Conservation (phyloP, 192 early-diverging fungal species). For the Backusella psychrophila region DNA sequence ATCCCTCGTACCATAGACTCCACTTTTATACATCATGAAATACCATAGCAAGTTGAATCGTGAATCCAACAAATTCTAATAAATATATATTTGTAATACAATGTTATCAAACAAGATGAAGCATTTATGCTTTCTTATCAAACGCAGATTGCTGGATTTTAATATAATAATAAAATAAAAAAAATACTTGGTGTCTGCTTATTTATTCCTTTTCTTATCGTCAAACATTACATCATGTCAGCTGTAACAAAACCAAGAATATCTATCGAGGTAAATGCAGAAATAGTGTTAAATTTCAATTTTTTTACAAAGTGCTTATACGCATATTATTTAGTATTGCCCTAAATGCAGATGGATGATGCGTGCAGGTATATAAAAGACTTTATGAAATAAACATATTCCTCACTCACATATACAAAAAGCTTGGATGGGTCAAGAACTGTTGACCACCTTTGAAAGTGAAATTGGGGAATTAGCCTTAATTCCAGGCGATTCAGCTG, state of each 20-base stretch:
- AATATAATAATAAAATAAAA: no score
- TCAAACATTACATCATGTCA: background rate
- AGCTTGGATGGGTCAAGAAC: constrained; percentile 72
- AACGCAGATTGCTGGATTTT: no score
- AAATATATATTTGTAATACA: no score
- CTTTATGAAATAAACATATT: background rate
- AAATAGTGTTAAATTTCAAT: background rate
- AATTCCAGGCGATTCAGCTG: constrained; percentile 54
- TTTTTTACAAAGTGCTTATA: background rate
- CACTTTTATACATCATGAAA: no score
- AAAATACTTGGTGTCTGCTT: background rate
- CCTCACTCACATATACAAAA: background rate
- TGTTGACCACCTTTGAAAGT: constrained; percentile 63
- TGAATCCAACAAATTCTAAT: no score
- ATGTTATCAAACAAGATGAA: no score
- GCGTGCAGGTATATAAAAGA: constrained; percentile 36
- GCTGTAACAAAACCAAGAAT: constrained; percentile 21
- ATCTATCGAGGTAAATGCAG: constrained; percentile 28
- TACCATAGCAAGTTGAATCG: no score
- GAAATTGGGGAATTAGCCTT: constrained; percentile 65
- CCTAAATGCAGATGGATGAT: constrained; percentile 56
- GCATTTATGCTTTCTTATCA: no score
- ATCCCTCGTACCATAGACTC: no score
- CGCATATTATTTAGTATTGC: constrained; percentile 43
- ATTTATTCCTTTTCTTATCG: background rate